Evolutionary conservation across 2,329 filamentous ascomycete genomes (phyloP).

Genomic region (Purpureocillium lavendulum): DNA sequence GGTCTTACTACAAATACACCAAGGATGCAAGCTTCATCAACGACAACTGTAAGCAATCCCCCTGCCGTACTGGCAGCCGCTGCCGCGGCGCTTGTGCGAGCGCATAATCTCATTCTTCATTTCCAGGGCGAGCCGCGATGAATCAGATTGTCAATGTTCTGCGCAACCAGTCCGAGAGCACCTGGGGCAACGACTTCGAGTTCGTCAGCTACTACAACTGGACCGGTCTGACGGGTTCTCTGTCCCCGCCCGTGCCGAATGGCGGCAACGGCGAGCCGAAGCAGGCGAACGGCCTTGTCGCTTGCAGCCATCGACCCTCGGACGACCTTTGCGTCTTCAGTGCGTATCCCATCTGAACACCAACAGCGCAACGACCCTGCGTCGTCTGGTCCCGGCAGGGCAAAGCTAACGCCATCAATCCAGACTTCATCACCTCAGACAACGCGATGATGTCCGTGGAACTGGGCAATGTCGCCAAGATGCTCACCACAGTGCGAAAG

Average conservation of each 20-base stretch:
- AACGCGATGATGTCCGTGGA: conserved; percentile 32
- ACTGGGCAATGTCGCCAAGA: conserved; percentile 50
- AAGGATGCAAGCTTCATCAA: conserved; percentile 59
- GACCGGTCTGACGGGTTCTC: conserved; percentile 16
- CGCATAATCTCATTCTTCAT: too few species aligned
- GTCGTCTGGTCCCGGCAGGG: background rate
- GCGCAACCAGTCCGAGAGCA: conserved; percentile 16
- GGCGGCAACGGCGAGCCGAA: conserved; percentile 71
- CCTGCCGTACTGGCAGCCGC: background rate
- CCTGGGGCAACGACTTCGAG: conserved; percentile 14
- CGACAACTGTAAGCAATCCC: conserved; percentile 13
- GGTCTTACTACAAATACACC: conserved; percentile 67
- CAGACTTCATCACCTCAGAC: conserved; percentile 36
- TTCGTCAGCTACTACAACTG: conserved; percentile 20
- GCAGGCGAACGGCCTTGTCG: conserved; percentile 65
- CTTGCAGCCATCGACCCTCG: conserved; percentile 73
- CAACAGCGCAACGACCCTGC: too few species aligned
- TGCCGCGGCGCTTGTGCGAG: too few species aligned
- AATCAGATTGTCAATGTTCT: conserved; percentile 16
- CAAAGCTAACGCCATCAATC: too few species aligned
- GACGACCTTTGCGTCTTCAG: conserved; percentile 72
- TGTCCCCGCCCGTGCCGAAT: conserved; percentile 43
- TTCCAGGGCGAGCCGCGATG: conserved; percentile 54
- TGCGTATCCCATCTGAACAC: too few species aligned
- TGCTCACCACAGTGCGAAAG: conserved; percentile 60